Base-by-base conservation (phyloP, 2,329 filamentous ascomycete genomes). In the Neofusicoccum laricinum region DNA sequence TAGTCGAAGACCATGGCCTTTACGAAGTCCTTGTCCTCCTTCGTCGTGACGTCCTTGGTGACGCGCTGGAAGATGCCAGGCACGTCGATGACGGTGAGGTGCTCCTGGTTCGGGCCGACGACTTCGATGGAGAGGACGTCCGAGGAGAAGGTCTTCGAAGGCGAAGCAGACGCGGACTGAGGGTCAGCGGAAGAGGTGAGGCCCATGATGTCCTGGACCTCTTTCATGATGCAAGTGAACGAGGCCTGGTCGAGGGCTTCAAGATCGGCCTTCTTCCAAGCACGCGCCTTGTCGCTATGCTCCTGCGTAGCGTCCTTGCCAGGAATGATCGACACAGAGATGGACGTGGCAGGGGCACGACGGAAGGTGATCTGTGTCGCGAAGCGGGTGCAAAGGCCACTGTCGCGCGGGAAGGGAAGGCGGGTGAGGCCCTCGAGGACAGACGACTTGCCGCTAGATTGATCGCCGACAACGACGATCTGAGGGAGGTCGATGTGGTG, bases 121-220 rank as follows among this genome's bases (percentile, higher is more conserved):
- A 82, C 78, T 64, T 82, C 76, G 2, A 83, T 66, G 1, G 72
- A 72, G 1, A 83, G 70, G 0, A 83, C 71, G 67, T 81, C 76
- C 2, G 72, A 68, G 0, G 78, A 74, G 61, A 83, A 83, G 0
- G 71, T 73, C 67, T 59, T 46, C 6, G 25, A 5, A 30, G 25
- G 25, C 6, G 25, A 30, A 30, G 25, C 25, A 30, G 25, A 30
- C 25, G 25, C 4, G 25, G 25, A 30, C 25, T 30, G 25, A 30
- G 25, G 14, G 49, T 4, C 4, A 3, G 8, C 36, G 2, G 36
- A 10, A 2, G 36, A 14, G 2, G 36, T 10, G 2, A 61, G 21
- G n/a, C 83, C 84, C 81, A 88, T 86, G 2, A 69, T 72, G 3
- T 78, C 71, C 43, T 80, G 83, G 0, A 85, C 86, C 49, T 66